Evolutionary conservation across 2,329 filamentous ascomycete species (phyloP), one percentile per base, ranked within the genome.

Genomic region (Aspergillus flavus): DNA sequence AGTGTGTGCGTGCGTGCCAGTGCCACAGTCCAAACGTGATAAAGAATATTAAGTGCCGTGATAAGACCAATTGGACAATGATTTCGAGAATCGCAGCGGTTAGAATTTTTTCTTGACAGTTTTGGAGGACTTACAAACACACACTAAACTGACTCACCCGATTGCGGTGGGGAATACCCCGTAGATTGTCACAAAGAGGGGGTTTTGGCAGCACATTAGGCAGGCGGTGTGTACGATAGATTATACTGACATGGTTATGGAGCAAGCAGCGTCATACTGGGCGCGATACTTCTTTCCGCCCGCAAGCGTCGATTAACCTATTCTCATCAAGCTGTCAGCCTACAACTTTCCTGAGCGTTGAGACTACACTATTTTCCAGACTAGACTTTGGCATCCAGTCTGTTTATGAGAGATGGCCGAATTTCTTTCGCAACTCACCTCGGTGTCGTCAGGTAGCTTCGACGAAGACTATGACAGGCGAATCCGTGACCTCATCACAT

Each of bases 381-480:
- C 12, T 26, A 12, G 21, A 10, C 6, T 10, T 41, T 26, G 34
- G 2, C 23, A 23, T 39, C 9, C 16, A 23, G 10, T 39, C 9
- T 23, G 6, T 16, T 23, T 21, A 43, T 11, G 26, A 53, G 60
- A 63, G 11, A 74, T 72, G 69, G 63, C 68, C 43, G 74, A 78
- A 21, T 57, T 79, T 36, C 72, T 81, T 6, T 66, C 72, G 11
- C 72, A 71, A 58, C 68, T 82, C 41, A 73, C 78, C 41, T 72
- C 78, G 10, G 80, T 81, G 39, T 79, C 80, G 23, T 72, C 78
- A 19, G 73, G 78, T 14, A 46, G 45, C 61, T 71, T 76, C 21
- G 77, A 81, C 61, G 69, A 75, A 39, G 73, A 76, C 59, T 84
- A 83, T 70, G 81, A 85, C 63, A 75, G 76, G 36, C 76, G 75